These are phyloP conservation scores for Boletellus ananas DNA, from an alignment of 768 basidiomycete species.

Conservation along the genomic window DNA sequence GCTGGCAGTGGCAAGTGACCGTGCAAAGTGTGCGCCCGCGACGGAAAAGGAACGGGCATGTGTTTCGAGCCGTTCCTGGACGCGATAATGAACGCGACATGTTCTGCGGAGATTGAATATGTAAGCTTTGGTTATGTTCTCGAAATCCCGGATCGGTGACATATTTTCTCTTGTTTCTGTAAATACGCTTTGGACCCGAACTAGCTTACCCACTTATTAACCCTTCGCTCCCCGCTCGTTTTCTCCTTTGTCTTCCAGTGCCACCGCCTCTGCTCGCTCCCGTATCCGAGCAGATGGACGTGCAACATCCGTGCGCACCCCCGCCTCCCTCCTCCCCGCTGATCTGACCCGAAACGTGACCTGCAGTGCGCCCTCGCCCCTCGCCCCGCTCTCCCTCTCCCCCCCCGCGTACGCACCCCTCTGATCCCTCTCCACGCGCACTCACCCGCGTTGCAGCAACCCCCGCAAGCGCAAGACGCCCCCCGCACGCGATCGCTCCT, in stretches of 20 bases:
- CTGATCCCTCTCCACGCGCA: conserved; percentile 16
- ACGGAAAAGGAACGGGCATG: neutral
- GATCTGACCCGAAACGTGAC: conserved; percentile 16
- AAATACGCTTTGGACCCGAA: conserved; percentile 38
- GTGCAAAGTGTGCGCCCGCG: conserved; percentile 17
- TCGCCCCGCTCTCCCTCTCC: conserved; percentile 7
- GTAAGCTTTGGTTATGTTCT: conserved; percentile 37
- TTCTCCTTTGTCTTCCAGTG: conserved; percentile 5
- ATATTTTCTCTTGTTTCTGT: conserved; percentile 39
- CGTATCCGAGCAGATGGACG: conserved; percentile 15
- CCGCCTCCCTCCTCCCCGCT: conserved; percentile 1
- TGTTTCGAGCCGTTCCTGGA: conserved; percentile 26
- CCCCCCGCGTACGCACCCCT: conserved; percentile 19
- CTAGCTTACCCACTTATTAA: conserved; percentile 35
- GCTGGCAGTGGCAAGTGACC: neutral
- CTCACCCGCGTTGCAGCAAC: conserved; percentile 23
- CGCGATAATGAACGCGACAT: conserved; percentile 25
- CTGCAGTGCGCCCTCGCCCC: conserved; percentile 10
- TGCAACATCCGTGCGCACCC: conserved; percentile 16
- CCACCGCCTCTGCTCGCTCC: conserved; percentile 1
- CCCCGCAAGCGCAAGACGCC: conserved; percentile 41
- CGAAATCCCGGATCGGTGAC: conserved; percentile 39
- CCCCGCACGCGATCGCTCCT: conserved; percentile 21
- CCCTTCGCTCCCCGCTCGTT: conserved; percentile 19
- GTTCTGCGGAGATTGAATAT: conserved; percentile 33